Evolutionary conservation across 257 asterid species (phyloP).

Genomic region (Coffea canephora): DNA sequence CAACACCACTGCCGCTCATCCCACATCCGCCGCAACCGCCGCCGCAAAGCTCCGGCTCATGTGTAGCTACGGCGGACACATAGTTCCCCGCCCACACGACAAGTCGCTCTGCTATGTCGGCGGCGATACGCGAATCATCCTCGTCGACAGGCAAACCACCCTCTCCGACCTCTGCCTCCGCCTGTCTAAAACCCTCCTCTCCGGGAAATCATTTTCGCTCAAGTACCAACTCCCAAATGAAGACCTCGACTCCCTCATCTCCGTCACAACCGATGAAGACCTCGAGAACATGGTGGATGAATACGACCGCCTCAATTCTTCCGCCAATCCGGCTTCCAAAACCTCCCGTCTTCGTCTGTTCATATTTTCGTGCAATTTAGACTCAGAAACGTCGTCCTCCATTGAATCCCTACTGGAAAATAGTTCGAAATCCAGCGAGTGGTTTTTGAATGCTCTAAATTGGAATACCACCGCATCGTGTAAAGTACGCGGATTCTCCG

Average conservation of each 20-base stretch:
- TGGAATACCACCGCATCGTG: constrained; percentile 34
- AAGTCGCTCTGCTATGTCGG: constrained; percentile 84
- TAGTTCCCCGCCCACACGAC: constrained; percentile 93
- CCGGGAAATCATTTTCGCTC: constrained; percentile 49
- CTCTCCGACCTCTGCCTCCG: constrained; percentile 62
- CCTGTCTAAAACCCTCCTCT: constrained; percentile 69
- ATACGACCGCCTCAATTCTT: constrained; percentile 54
- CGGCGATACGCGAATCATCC: constrained; percentile 87
- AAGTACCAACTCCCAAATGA: constrained; percentile 87
- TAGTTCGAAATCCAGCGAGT: constrained; percentile 73
- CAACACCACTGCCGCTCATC: constrained; percentile 22
- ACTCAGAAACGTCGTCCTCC: constrained; percentile 27
- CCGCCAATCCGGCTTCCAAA: constrained; percentile 17
- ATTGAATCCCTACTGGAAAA: constrained; percentile 35
- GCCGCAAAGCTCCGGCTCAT: constrained; percentile 66
- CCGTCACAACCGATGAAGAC: constrained; percentile 82
- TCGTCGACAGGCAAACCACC: constrained; percentile 60
- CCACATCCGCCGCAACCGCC: constrained; percentile 20
- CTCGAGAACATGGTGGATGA: constrained; percentile 92
- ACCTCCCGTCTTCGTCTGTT: constrained; percentile 62
- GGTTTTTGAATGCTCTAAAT: constrained; percentile 82
- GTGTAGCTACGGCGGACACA: constrained; percentile 97
- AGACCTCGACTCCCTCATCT: constrained; percentile 82
- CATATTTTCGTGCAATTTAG: constrained; percentile 27
- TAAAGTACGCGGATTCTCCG: constrained; percentile 51